These are phyloP conservation scores for Mortierella sp. DNA, from an alignment of 371 early-diverging fungal genomes.

Conservation along the genomic window DNA sequence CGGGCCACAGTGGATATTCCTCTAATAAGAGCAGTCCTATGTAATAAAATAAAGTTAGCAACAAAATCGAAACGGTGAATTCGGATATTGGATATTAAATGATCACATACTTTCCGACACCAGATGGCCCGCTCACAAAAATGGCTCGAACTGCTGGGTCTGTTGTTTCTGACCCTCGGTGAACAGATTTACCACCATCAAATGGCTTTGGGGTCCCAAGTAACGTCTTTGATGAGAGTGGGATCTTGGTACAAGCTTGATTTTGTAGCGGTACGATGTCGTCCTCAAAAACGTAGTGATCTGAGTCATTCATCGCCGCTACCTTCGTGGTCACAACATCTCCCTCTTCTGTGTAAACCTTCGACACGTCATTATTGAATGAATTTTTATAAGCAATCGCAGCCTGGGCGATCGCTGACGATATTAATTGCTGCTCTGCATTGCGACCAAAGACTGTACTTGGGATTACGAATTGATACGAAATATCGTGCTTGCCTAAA, in stretches of 20 bases:
- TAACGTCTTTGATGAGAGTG: constrained; percentile 33
- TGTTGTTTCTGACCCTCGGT: constrained; percentile 21
- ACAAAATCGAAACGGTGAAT: background rate
- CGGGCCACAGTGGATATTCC: constrained; percentile 46
- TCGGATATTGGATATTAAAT: background rate
- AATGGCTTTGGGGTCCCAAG: constrained; percentile 41
- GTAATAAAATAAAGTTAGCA: background rate
- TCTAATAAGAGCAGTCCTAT: constrained; percentile 38
- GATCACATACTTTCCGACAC: constrained; percentile 53
- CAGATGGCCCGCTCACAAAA: constrained; percentile 52
- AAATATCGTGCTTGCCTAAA: constrained; percentile 65
- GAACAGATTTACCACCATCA: constrained; percentile 32
- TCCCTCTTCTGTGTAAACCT: constrained; percentile 5
- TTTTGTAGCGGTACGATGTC: constrained; percentile 47
- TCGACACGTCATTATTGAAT: constrained; percentile 19
- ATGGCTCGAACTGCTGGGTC: constrained; percentile 45
- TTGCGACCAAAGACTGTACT: constrained; percentile 65
- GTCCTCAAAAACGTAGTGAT: constrained; percentile 44
- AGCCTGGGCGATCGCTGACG: constrained; percentile 45
- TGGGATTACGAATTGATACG: constrained; percentile 66
- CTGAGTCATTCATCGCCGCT: constrained; percentile 23
- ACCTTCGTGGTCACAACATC: background rate
- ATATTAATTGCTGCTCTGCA: constrained; percentile 45
- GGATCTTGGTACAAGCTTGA: constrained; percentile 32
- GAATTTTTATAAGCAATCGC: constrained; percentile 40